Evolutionary conservation across 2,329 filamentous ascomycete species (phyloP), one percentile per base, ranked within the genome.

Genomic region (Fonsecaea pugnacius): DNA sequence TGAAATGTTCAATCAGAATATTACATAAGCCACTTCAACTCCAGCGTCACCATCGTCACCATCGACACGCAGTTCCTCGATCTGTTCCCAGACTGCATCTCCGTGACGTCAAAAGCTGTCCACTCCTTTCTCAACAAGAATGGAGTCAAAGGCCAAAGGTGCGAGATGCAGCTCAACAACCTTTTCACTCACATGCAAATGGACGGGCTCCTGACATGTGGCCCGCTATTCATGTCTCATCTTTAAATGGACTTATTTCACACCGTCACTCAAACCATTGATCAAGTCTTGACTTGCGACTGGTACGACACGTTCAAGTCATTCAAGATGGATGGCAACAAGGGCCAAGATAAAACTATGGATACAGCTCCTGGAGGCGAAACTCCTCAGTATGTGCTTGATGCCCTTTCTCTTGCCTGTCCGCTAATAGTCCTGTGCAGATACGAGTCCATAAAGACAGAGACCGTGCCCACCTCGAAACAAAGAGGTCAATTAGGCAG

Each of bases 361-460:
- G 81, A 86, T 69, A 87, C 84, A 33, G 82, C 82, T 63, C 78
- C 79, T 18, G 86, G 87, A 71, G 87, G 87, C 69, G 85, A 88
- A 74, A 80, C 80, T 63, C 83, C 82, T 4, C 86, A 86, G 81
- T 86, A 78, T 60, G 77, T 69, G 58, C 18, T 57, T n/a, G 27
- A 52, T 43, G 40, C 24, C 40, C 10, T 43, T 33, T 40, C 40
- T 53, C 33, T 14, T 59, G 10, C 48, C 16, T n/a, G 46, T 27
- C 33, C 30, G 16, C 24, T 53, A 16, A 53, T 36, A 27, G 24
- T 1, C 10, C 14, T 36, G 27, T 14, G 3, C 60, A 85, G 84
- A 75, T 88, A 89, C 74, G 86, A 88, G 76, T 83, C 80, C 56
- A 80, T 82, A 58, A 74, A 83, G 56, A 80, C 78, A n/a, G 78